A percentile compares a stretch with the other conserved stretches of the same genome.
Evolutionary conservation across 345 rosid species (phyloP).

Genomic region (Raphanus sativus): DNA sequence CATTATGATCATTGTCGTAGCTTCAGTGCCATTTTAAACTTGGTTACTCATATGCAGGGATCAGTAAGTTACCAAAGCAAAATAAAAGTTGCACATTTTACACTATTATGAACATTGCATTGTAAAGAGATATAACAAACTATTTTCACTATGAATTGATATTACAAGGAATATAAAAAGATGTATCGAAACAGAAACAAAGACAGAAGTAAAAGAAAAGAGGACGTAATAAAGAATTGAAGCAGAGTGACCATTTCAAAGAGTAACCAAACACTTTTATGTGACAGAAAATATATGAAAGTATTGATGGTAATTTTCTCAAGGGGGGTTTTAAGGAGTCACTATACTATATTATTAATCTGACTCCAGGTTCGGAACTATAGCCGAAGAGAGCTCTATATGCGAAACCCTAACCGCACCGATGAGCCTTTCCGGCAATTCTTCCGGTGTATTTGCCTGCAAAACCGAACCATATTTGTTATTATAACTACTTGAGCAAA

Average conservation of each 20-base stretch:
- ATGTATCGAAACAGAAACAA: background rate
- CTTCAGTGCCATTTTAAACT: background rate
- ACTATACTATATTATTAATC: constrained; percentile 25
- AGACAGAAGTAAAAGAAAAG: background rate
- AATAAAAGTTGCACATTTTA: background rate
- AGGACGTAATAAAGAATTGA: constrained; percentile 15
- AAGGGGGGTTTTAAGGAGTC: constrained; percentile 5
- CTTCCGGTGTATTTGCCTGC: constrained; percentile 89
- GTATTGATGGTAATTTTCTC: constrained; percentile 14
- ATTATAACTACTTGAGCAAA: background rate
- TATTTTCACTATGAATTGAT: constrained; percentile 4
- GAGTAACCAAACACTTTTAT: constrained; percentile 26
- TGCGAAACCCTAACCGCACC: constrained; percentile 96
- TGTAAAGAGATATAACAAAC: background rate
- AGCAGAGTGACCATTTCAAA: constrained; percentile 26
- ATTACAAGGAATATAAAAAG: background rate
- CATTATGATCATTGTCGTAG: background rate
- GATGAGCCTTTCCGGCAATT: constrained; percentile 85
- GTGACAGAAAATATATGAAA: constrained; percentile 14
- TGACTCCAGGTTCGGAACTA: constrained; percentile 69
- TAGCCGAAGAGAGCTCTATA: constrained; percentile 78
- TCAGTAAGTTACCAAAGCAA: background rate
- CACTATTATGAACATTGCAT: background rate
- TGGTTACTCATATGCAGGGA: background rate
- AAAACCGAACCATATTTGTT: background rate